Evolutionary conservation across 2,329 filamentous ascomycete genomes (phyloP), one percentile per base, ranked within the genome.

Genomic region (Aspergillus pseudoterreus): DNA sequence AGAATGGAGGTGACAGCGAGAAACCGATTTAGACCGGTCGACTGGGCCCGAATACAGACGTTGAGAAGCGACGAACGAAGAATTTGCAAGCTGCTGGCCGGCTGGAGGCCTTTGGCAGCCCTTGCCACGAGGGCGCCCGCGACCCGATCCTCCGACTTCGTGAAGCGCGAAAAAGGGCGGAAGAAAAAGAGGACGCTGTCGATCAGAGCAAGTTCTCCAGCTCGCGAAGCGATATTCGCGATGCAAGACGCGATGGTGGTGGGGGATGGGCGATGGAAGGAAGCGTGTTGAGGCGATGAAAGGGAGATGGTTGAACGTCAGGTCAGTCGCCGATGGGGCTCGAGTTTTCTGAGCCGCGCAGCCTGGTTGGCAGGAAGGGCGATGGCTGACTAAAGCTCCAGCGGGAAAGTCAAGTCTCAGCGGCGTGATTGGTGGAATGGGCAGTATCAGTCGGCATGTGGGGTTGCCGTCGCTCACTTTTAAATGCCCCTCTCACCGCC

Each of bases 51-150:
- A 15, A 43, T 39, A 47, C 51, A 56, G 54, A 49, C 47, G 50
- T 50, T 22, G 41, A 49, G 27, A 58, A 58, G 59, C 61, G 63
- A 67, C 53, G 62, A 66, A 65, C 62, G 65, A 66, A 65, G 58
- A 57, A 63, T 56, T 58, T 61, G 59, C 57, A 63, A 67, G 62
- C 64, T 64, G 65, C 66, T 68, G 68, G 71, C 70, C 71, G 67
- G 62, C 59, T 68, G 15, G 66, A 72, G 71, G 71, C 69, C 67
- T 72, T 66, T 70, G 72, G 71, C 72, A 72, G 71, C 71, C 71
- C 72, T 73, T 75, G 72, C 71, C 71, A 72, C 71, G 67, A 73
- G 72, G 72, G 71, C 71, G 72, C 71, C 72, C 65, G 67, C 63
- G 68, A 69, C 69, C 69, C 61, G 59, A 57, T 67, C 60, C 63